These are phyloP conservation scores for Salix udensis DNA, from an alignment of 345 rosid species.

Conservation along the genomic window DNA sequence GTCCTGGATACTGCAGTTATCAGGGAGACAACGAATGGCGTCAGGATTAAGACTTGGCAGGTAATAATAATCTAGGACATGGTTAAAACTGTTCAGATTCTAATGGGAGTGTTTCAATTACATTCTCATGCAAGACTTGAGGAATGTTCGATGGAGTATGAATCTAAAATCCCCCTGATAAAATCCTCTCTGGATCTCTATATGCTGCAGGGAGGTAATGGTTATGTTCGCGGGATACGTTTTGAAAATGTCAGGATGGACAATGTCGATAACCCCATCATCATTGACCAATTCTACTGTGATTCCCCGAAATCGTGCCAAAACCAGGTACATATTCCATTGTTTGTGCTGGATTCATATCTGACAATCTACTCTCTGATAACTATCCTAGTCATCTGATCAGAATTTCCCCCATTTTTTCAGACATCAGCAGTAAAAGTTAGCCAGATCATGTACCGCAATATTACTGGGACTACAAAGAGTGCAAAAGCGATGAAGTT, in stretches of 20 bases:
- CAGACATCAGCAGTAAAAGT: slow-evolving; percentile 87
- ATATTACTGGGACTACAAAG: slow-evolving; percentile 72
- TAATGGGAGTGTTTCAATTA: background rate
- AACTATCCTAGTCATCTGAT: background rate
- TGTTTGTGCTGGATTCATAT: background rate
- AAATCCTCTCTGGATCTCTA: background rate
- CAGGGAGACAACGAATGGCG: slow-evolving; percentile 75
- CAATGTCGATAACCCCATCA: slow-evolving; percentile 76
- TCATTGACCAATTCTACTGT: slow-evolving; percentile 96
- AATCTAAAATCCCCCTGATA: background rate
- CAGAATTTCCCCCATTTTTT: slow-evolving; percentile 2
- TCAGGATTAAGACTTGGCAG: slow-evolving; percentile 99
- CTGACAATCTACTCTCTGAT: background rate
- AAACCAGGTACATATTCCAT: slow-evolving; percentile 57
- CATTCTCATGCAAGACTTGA: background rate
- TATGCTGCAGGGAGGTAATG: slow-evolving; percentile 72
- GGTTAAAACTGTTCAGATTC: background rate
- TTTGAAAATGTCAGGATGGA: slow-evolving; percentile 79
- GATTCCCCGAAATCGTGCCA: slow-evolving; percentile 76
- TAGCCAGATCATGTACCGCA: slow-evolving; percentile 81
- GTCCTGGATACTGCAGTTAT: slow-evolving; percentile 81
- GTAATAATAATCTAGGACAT: slow-evolving; percentile 39
- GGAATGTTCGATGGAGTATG: background rate
- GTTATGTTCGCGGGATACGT: slow-evolving; percentile 78
- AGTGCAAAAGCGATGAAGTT: slow-evolving; percentile 76